Percentiles rank a stretch among this genome's conserved stretches.
These are phyloP conservation scores for Saccharomycopsis fermentans DNA, from an alignment of 805 yeast species.

Conservation along the genomic window DNA sequence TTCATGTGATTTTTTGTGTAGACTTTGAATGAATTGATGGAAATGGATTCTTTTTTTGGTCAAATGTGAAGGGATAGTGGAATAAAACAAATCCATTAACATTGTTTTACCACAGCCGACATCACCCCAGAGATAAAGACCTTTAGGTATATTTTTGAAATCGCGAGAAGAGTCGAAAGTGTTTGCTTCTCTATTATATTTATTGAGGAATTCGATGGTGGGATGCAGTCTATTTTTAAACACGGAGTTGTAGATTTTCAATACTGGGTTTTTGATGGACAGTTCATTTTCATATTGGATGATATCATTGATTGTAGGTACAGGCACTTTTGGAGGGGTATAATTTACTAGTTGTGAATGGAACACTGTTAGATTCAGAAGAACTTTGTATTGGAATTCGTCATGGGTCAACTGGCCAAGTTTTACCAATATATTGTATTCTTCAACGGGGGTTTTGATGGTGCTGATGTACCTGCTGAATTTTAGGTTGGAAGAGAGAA, in stretches of 20 bases:
- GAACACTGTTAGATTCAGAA: slow-evolving; percentile 48
- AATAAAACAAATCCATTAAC: slow-evolving; percentile 92
- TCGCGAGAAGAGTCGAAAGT: not conserved
- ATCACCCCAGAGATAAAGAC: slow-evolving; percentile 90
- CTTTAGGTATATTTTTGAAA: slow-evolving; percentile 46
- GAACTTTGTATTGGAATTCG: slow-evolving; percentile 67
- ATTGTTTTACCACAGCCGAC: slow-evolving; percentile 98
- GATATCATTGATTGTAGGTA: slow-evolving; percentile 43
- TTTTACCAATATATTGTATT: slow-evolving; percentile 40
- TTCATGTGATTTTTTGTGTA: slow-evolving; percentile 81
- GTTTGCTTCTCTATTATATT: not conserved
- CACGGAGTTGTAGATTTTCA: not conserved
- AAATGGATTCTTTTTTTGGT: slow-evolving; percentile 80
- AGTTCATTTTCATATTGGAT: slow-evolving; percentile 23
- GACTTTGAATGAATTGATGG: slow-evolving; percentile 93
- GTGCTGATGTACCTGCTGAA: not conserved
- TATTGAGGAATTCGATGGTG: not conserved
- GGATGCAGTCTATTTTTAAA: not conserved
- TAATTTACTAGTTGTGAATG: slow-evolving; percentile 47
- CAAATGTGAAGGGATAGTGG: slow-evolving; percentile 68
- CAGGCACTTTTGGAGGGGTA: slow-evolving; percentile 47
- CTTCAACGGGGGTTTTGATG: slow-evolving; percentile 35
- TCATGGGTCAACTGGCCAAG: slow-evolving; percentile 55
- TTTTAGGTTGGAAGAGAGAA: too few species aligned
- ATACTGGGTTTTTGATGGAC: not conserved